Percentiles rank a stretch among this genome's conserved stretches.
These are phyloP conservation scores for Kwoniella botswanensis DNA, from an alignment of 768 basidiomycete genomes.

Conservation along the genomic window DNA sequence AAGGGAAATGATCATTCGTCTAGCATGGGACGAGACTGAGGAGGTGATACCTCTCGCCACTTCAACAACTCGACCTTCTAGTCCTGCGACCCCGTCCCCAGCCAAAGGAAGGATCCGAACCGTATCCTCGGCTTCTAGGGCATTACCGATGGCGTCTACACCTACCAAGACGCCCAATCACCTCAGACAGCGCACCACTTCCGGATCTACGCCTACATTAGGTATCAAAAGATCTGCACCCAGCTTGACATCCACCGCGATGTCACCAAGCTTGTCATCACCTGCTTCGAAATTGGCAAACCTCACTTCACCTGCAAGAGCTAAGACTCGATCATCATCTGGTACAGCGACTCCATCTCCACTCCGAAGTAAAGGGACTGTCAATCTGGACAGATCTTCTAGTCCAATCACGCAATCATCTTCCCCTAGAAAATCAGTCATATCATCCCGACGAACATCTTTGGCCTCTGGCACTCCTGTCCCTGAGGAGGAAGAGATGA, in stretches of 20 bases:
- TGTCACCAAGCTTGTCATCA: neutral
- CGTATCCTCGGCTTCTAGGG: constrained; percentile 7
- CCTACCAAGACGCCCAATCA: neutral
- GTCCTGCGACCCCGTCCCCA: constrained; percentile 12
- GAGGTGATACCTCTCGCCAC: constrained; percentile 7
- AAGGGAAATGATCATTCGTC: constrained; percentile 35
- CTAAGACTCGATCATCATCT: neutral
- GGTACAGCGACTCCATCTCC: constrained; percentile 1
- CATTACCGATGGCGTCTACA: constrained; percentile 11
- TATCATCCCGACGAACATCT: neutral
- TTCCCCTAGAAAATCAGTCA: neutral
- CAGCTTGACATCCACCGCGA: neutral
- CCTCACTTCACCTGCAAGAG: neutral
- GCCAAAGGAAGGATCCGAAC: constrained; percentile 6
- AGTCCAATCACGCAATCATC: constrained; percentile 14
- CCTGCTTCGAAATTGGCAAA: neutral
- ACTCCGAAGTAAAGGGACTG: neutral
- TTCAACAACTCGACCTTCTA: neutral
- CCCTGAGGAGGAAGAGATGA: neutral
- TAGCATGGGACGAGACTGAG: constrained; percentile 33
- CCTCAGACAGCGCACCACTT: constrained; percentile 4
- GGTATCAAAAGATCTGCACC: neutral
- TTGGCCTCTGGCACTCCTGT: neutral
- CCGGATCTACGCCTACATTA: neutral
- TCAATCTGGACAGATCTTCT: neutral